These are phyloP conservation scores for Pouteria campechiana DNA, from an alignment of 179 eudicot species.

Conservation along the genomic window DNA sequence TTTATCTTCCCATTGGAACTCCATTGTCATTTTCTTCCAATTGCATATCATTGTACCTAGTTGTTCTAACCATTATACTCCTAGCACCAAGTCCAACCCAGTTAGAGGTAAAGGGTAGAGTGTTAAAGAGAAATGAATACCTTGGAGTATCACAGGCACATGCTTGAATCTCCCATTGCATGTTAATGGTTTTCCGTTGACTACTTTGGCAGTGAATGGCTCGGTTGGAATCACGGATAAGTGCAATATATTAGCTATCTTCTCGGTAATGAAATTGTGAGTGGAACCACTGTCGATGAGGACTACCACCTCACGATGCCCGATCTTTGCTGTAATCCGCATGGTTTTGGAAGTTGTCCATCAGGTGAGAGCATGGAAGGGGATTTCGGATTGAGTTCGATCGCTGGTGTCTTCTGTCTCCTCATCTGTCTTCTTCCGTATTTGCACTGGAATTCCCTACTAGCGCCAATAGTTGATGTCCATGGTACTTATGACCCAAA, in stretches of 20 bases:
- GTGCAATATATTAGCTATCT: background rate
- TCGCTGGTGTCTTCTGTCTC: too few relatives aligned
- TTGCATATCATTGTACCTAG: background rate
- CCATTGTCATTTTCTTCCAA: background rate
- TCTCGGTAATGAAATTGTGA: background rate
- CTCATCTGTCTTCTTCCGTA: background rate
- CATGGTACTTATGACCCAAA: background rate
- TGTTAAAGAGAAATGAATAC: background rate
- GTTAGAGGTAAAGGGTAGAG: background rate
- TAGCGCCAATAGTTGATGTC: background rate
- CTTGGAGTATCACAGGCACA: background rate
- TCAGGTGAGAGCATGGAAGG: slow-evolving; percentile 4
- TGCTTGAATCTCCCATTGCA: background rate
- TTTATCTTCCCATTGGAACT: background rate
- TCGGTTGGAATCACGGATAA: background rate
- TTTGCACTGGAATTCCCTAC: background rate
- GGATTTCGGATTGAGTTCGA: background rate
- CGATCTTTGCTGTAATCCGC: slow-evolving; percentile 1
- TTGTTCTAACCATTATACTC: slow-evolving; percentile 1
- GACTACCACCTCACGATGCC: background rate
- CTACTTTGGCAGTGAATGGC: background rate
- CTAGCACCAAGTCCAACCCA: background rate
- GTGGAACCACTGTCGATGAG: background rate
- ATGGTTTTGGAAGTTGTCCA: background rate
- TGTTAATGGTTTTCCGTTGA: background rate